phyloP scores from a whole-genome alignment of 305 asterid species.

The Solanum chacoense region DNA sequence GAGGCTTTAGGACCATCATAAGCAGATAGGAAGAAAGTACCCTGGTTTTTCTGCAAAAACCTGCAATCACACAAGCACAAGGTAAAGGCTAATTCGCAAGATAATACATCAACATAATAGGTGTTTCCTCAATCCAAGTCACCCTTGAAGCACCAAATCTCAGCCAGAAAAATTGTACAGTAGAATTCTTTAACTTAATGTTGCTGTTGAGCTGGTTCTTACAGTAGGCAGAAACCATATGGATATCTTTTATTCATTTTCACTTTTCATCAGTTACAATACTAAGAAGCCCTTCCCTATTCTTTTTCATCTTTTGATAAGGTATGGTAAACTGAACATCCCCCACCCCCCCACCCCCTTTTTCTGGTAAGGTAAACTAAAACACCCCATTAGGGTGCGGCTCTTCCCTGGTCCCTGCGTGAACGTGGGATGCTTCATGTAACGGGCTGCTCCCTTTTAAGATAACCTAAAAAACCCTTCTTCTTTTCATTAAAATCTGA shows the following conservation, averaged over 20 bases:
- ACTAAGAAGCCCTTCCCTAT: neutral
- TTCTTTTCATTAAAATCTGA: neutral
- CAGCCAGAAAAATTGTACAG: neutral
- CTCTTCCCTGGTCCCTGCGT: neutral
- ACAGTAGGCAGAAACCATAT: neutral
- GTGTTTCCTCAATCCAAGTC: neutral
- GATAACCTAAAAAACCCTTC: neutral
- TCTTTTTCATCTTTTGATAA: neutral
- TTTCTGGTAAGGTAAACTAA: neutral
- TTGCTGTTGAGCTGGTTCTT: neutral
- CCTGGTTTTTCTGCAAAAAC: slow-evolving; percentile 64
- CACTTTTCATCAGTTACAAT: neutral
- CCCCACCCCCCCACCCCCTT: neutral
- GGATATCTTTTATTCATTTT: neutral
- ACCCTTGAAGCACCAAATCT: neutral
- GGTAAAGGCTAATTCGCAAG: neutral
- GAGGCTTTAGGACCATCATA: slow-evolving; percentile 43
- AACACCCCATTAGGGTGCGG: neutral
- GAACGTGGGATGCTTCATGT: neutral
- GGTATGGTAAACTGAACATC: neutral
- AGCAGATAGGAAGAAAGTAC: slow-evolving; percentile 41
- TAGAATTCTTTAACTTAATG: neutral
- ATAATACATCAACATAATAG: neutral
- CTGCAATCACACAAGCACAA: slow-evolving; percentile 22
- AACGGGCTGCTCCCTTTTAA: neutral